Conservation (phyloP, 1,284 basidiomycete genomes). For the Naganishia cerealis region DNA sequence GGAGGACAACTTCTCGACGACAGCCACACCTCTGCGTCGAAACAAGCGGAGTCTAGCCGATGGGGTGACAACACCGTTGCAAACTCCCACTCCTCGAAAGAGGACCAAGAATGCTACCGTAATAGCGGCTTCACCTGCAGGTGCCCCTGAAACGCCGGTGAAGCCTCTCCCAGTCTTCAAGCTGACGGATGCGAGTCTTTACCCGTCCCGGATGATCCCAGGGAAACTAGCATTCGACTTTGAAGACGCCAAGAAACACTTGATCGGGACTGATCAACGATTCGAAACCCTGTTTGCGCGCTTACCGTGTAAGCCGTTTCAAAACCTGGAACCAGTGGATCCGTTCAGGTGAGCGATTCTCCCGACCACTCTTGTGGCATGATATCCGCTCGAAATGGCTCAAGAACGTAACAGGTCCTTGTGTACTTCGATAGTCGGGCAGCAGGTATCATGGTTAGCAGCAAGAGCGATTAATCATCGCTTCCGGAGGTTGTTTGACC, state of each 20-base stretch:
- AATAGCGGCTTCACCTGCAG: not conserved
- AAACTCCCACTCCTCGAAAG: slow-evolving; percentile 16
- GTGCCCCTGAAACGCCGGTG: slow-evolving; percentile 1
- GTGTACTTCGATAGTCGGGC: slow-evolving; percentile 70
- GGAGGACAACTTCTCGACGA: slow-evolving; percentile 25
- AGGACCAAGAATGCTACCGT: not conserved
- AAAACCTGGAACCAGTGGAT: slow-evolving; percentile 68
- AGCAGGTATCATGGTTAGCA: slow-evolving; percentile 89
- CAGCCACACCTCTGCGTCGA: slow-evolving; percentile 21
- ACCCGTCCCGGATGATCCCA: slow-evolving; percentile 30
- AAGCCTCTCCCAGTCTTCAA: slow-evolving; percentile 20
- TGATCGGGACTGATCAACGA: slow-evolving; percentile 64
- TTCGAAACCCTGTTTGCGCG: slow-evolving; percentile 68
- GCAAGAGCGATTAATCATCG: slow-evolving; percentile 81
- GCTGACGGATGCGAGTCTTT: slow-evolving; percentile 18
- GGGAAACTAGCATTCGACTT: slow-evolving; percentile 66
- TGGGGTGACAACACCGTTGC: slow-evolving; percentile 1
- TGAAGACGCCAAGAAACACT: slow-evolving; percentile 68
- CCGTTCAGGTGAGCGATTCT: slow-evolving; percentile 64
- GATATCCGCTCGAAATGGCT: not conserved
- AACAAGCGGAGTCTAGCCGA: slow-evolving; percentile 14
- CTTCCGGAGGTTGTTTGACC: slow-evolving; percentile 74
- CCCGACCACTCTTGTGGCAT: not conserved
- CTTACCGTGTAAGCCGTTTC: slow-evolving; percentile 70
- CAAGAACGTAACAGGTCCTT: slow-evolving; percentile 58